Conservation (phyloP, 345 rosid genomes). For the Eucalyptus albens region DNA sequence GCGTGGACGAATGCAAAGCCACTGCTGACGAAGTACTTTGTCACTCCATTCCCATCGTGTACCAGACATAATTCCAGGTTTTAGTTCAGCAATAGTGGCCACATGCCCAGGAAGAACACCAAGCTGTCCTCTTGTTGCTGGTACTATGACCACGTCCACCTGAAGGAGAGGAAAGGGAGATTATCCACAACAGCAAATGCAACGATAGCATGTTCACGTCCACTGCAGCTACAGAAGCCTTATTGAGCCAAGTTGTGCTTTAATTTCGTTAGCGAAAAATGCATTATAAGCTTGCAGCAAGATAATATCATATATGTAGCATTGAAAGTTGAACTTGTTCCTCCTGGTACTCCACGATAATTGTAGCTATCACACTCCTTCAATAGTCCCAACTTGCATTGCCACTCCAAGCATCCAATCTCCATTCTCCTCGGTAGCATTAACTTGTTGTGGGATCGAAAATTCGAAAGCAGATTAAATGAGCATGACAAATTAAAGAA, state of each 20-base stretch:
- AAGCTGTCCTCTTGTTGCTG: constrained; percentile 92
- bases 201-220: not conserved
- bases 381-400: not conserved
- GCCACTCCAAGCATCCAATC: not conserved
- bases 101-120: constrained; percentile 95
- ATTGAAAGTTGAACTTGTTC: not conserved
- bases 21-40: constrained; percentile 75
- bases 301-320: not conserved
- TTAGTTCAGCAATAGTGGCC: constrained; percentile 82
- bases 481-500: not conserved
- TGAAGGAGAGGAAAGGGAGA: constrained; percentile 1
- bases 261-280: not conserved
- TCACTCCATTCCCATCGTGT: constrained; percentile 60
- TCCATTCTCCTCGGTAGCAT: not conserved
- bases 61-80: constrained; percentile 74
- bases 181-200: not conserved
- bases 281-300: not conserved
- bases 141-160: constrained; percentile 96
- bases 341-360: not conserved
- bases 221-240: not conserved
- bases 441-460: not conserved
- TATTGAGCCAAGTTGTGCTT: not conserved
- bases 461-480: not conserved
- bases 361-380: not conserved
- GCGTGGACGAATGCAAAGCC: constrained; percentile 80